Evolutionary conservation across 768 basidiomycete genomes (phyloP), one percentile per base, ranked within the genome.

Genomic region (Xanthoconium stramineum): DNA sequence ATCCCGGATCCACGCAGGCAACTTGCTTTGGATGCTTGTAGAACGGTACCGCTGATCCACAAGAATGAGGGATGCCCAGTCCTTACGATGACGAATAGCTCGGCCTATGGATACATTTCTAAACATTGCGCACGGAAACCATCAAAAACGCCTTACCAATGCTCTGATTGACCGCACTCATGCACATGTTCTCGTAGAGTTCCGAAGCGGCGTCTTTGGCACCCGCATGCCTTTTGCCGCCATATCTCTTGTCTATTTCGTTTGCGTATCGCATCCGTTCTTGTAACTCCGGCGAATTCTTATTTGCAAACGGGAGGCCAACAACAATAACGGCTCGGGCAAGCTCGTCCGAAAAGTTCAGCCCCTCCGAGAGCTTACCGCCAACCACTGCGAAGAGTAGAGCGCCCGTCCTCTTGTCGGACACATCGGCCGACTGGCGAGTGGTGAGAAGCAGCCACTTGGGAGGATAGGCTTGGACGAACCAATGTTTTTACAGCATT

Each of bases 91-190:
- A 42, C 96, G 85, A 56, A 98, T 96, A 5, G 95, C 95, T 47
- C 96, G 85, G 33, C 94, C 94, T 97, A 39, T 36, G 24, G 44
- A 24, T 24, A 24, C 24, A 24, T 29, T 13, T 13, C 37, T 61
- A 29, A 63, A 20, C 36, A 52, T 55, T 35, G 11, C 33, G 20
- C 8, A n/a, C 35, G 19, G 43, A 10, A 50, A 28, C 35, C 10
- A 38, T 36, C 38, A 42, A 35, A 36, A 19, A 3, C 15, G 3
- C 42, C 86, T 53, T 47, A 91, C 95, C 96, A 58, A 99, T 97
- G 53, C 91, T 93, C 69, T 99, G 96, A 72, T 99, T 99, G 50
- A 99, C 94, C 0, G 94, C 91, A 60, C 87, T 89, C 88, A 91
- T 91, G 64, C 90, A 91, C 81, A 91, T 82, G 64, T 91, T 92